Evolutionary conservation across 305 asterid species (phyloP).

Genomic region (Striga hermonthica): DNA sequence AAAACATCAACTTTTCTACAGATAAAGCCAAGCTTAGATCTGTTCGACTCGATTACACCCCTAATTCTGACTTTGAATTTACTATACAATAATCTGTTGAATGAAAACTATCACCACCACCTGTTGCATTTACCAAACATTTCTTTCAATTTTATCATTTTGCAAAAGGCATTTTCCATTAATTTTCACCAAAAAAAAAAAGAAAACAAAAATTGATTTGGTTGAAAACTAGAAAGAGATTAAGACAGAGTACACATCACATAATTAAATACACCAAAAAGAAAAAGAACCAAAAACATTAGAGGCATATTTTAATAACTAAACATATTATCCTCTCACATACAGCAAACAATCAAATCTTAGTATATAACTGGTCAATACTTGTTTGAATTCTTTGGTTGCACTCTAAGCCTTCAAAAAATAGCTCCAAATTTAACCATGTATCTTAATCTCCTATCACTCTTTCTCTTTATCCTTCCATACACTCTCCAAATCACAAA

Average conservation of each 20-base stretch:
- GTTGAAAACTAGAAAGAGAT: neutral
- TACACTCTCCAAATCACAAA: conserved; percentile 1
- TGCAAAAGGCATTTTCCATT: neutral
- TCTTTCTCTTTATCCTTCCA: neutral
- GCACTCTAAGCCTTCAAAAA: neutral
- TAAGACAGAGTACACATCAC: neutral
- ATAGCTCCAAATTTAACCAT: conserved; percentile 28
- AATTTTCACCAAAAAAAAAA: neutral
- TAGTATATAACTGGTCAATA: neutral
- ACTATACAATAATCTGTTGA: no score
- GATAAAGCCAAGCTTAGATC: no score
- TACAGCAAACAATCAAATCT: neutral
- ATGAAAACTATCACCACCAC: no score
- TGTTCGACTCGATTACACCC: no score
- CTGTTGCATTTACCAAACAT: neutral
- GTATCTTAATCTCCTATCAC: conserved; percentile 13
- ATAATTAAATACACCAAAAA: neutral
- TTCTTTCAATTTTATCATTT: neutral
- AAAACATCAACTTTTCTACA: no score
- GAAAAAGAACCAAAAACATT: neutral
- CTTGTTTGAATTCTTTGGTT: neutral
- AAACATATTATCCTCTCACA: no score
- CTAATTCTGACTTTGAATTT: no score
- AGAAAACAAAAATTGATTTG: neutral
- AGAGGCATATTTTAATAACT: no score